These are phyloP conservation scores for Ramalina intermedia DNA, from an alignment of 495 filamentous ascomycete genomes.

Conservation along the genomic window DNA sequence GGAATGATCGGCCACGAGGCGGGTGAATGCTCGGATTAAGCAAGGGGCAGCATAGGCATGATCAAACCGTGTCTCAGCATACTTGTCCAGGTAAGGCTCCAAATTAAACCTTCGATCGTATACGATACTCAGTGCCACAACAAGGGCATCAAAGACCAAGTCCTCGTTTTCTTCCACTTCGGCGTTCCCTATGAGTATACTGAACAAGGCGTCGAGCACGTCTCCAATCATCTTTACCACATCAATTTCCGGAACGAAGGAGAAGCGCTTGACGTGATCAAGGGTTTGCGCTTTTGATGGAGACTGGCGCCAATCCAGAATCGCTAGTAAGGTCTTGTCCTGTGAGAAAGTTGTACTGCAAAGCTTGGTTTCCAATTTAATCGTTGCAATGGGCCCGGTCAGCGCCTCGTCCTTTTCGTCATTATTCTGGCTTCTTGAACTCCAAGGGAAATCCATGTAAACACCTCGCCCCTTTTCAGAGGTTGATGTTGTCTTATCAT, in stretches of 20 bases:
- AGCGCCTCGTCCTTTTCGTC: constrained; percentile 57
- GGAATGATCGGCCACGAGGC: constrained; percentile 62
- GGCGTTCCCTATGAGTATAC: constrained; percentile 74
- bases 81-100: constrained; percentile 76
- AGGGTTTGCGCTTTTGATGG: constrained; percentile 53
- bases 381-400: constrained; percentile 57
- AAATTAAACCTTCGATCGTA: constrained; percentile 91
- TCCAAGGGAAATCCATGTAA: constrained; percentile 75
- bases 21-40: constrained; percentile 70
- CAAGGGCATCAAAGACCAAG: constrained; percentile 76
- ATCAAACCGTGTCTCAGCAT: constrained; percentile 79
- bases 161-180: constrained; percentile 88
- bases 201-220: constrained; percentile 85
- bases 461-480: constrained; percentile 52
- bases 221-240: constrained; percentile 84
- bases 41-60: constrained; percentile 92
- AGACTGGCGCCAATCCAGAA: constrained; percentile 69
- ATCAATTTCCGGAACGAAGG: constrained; percentile 94
- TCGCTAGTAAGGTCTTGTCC: constrained; percentile 69
- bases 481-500: constrained; percentile 70
- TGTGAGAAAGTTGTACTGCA: constrained; percentile 95
- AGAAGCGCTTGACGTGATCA: constrained; percentile 60
- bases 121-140: constrained; percentile 81
- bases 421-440: constrained; percentile 45
- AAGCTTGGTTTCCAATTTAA: constrained; percentile 74